Percentiles rank a stretch among this genome's conserved stretches.
Conservation (phyloP, 495 filamentous ascomycete species). For the Trichoderma asperelloides region DNA sequence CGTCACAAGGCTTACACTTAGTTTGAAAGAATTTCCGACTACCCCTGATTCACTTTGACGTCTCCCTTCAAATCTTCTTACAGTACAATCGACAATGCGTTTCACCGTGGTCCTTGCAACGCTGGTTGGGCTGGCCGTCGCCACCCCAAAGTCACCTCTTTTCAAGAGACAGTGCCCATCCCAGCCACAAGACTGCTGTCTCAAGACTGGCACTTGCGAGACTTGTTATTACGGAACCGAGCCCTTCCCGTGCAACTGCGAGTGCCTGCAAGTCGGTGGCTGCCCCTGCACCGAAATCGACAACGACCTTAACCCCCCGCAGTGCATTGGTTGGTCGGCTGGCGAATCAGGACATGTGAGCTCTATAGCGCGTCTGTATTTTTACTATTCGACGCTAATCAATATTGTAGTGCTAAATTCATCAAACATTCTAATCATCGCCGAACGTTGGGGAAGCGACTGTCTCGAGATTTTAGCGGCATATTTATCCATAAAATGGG, state of each 20-base stretch:
- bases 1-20: neutral
- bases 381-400: neutral
- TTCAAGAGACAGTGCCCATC: constrained; percentile 1
- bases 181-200: neutral
- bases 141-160: neutral
- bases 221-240: neutral
- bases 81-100: neutral
- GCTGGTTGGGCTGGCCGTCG: neutral
- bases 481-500: too few species aligned
- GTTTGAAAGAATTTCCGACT: neutral
- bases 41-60: too few species aligned
- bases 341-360: neutral
- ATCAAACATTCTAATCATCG: too few species aligned
- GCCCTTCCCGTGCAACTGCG: neutral
- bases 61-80: neutral
- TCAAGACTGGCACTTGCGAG: neutral
- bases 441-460: too few species aligned
- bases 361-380: neutral
- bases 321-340: neutral
- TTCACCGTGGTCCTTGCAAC: neutral
- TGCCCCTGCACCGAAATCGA: neutral
- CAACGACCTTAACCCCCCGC: neutral
- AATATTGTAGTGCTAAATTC: too few species aligned
- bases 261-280: neutral
- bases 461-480: too few species aligned